Evolutionary conservation across 495 filamentous ascomycete genomes (phyloP).

Genomic region (Copromyces sp.): DNA sequence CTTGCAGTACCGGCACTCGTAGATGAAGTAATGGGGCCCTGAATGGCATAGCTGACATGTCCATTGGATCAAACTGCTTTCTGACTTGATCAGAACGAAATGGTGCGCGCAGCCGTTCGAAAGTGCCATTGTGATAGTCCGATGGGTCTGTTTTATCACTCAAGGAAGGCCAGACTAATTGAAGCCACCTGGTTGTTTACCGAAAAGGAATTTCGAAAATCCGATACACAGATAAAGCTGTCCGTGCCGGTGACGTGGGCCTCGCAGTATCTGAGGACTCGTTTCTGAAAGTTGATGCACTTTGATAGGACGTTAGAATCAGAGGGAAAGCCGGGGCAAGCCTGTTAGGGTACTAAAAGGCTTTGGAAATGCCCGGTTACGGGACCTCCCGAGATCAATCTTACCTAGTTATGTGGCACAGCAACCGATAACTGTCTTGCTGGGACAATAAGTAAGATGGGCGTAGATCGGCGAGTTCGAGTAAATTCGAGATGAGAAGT

Average conservation of each 20-base stretch:
- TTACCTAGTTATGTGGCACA: not conserved
- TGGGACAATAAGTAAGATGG: not conserved
- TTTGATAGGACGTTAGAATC: not conserved
- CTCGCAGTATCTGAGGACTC: not conserved
- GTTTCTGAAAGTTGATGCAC: not conserved
- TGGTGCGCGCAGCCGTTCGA: slow-evolving; percentile 55
- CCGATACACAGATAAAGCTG: not conserved
- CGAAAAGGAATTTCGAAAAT: not conserved
- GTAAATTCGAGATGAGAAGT: not conserved
- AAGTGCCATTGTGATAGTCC: slow-evolving; percentile 42
- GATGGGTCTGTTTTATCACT: not conserved
- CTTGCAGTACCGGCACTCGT: slow-evolving; percentile 69
- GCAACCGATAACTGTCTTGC: not conserved
- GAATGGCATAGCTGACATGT: slow-evolving; percentile 66
- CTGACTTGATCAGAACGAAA: slow-evolving; percentile 70
- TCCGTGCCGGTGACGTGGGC: not conserved
- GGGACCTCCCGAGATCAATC: not conserved
- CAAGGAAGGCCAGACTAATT: not conserved
- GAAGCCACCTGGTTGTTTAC: not conserved
- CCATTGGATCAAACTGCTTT: slow-evolving; percentile 67
- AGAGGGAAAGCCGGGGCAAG: not conserved
- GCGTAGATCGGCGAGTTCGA: not conserved
- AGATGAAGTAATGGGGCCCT: slow-evolving; percentile 76
- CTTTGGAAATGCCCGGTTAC: not conserved
- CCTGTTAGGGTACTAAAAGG: not conserved